A percentile compares a stretch with the other conserved stretches of the same genome.
These are phyloP conservation scores for Curvularia spicifera DNA, from an alignment of 2,329 filamentous ascomycete species.

Conservation along the genomic window DNA sequence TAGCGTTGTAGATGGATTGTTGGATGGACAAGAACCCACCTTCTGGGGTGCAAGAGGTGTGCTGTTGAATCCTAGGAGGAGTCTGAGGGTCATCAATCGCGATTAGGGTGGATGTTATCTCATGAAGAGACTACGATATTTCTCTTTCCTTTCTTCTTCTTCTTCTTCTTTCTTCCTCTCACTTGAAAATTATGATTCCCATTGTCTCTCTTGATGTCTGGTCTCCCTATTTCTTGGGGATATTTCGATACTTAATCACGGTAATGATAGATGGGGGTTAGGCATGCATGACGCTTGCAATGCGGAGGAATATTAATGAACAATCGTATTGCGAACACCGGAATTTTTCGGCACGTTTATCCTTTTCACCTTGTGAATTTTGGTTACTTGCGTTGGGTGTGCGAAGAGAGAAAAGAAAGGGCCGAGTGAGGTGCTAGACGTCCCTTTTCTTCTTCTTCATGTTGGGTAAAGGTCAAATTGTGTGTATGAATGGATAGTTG, in stretches of 20 bases:
- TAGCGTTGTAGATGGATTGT: conserved; percentile 64
- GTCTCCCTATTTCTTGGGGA: not conserved
- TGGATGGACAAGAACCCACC: conserved; percentile 69
- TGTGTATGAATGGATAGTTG: not conserved
- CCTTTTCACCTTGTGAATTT: not conserved
- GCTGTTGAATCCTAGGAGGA: conserved; percentile 70
- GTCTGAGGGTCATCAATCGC: conserved; percentile 71
- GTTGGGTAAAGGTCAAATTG: no score
- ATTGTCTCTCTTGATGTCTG: not conserved
- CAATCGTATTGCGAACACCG: not conserved
- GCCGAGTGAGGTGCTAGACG: no score
- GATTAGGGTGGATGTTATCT: conserved; percentile 44
- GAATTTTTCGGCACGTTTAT: not conserved
- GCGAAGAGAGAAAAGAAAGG: not conserved
- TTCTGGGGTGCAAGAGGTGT: conserved; percentile 69
- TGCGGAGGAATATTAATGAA: not conserved
- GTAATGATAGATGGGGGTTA: not conserved
- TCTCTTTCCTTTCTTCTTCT: not conserved
- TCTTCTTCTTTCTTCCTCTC: not conserved
- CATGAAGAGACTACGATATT: not conserved
- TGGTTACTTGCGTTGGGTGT: not conserved
- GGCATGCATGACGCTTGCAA: not conserved
- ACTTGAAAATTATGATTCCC: not conserved
- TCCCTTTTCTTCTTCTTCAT: no score
- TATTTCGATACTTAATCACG: not conserved